Percentiles rank a stretch among this genome's conserved stretches.
phyloP scores from a whole-genome alignment of 1,284 basidiomycete species.

The Moesziomyces parantarcticus region DNA sequence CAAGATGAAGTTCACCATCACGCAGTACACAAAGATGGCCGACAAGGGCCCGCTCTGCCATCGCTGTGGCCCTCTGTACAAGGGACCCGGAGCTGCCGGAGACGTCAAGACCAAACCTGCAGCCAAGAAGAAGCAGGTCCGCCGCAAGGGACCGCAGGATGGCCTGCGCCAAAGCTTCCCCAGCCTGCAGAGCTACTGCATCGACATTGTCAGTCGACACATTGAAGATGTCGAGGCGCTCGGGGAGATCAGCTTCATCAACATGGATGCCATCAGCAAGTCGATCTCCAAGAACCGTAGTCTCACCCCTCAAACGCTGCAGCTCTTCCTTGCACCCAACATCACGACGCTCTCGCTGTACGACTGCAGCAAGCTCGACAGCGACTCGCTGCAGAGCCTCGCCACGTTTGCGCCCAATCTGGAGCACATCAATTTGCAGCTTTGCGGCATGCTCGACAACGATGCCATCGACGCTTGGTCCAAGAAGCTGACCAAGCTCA shows the following conservation, averaged over 20 bases:
- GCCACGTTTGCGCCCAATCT: constrained; percentile 58
- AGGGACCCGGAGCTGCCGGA: constrained; percentile 18
- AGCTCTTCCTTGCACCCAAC: constrained; percentile 82
- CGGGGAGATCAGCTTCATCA: constrained; percentile 79
- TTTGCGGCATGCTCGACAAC: constrained; percentile 86
- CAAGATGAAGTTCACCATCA: constrained; percentile 83
- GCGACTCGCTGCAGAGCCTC: constrained; percentile 54
- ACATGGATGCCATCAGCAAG: constrained; percentile 62
- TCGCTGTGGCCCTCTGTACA: constrained; percentile 48
- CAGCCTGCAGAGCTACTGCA: constrained; percentile 80
- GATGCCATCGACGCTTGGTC: constrained; percentile 77
- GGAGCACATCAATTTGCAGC: constrained; percentile 75
- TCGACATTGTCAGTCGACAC: constrained; percentile 84
- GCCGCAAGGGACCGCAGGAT: constrained; percentile 34
- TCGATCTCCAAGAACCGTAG: constrained; percentile 86
- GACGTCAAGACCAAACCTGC: constrained; percentile 28
- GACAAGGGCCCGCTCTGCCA: constrained; percentile 50
- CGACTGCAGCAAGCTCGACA: constrained; percentile 77
- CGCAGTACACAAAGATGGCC: constrained; percentile 72
- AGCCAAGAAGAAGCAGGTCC: constrained; percentile 39
- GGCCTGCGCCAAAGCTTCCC: constrained; percentile 70
- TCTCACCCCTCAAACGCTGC: constrained; percentile 79
- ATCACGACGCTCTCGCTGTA: constrained; percentile 81
- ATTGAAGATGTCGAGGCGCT: constrained; percentile 91
- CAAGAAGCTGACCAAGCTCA: constrained; percentile 76